A percentile compares a stretch with the other conserved stretches of the same genome.
phyloP scores from a whole-genome alignment of 805 yeast species.

The Candida jianshihensis region DNA sequence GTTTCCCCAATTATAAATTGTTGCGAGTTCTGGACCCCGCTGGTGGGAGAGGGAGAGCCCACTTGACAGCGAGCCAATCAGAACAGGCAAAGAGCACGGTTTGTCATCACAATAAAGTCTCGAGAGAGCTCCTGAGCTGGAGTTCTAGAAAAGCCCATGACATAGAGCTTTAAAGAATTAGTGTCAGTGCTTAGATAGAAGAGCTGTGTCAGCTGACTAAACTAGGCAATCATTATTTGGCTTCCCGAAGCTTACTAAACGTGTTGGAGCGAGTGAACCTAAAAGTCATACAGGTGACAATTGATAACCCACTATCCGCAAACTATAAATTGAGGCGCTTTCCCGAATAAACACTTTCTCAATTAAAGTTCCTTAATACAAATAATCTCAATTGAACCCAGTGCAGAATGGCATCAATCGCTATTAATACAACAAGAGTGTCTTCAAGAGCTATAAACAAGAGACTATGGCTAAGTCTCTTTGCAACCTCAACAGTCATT shows the following conservation, averaged over 20 bases:
- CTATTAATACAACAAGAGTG: neutral
- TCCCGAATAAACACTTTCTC: neutral
- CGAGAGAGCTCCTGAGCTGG: neutral
- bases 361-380: no score
- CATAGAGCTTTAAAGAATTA: no score
- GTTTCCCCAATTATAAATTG: neutral
- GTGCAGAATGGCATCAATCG: neutral
- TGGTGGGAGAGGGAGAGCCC: neutral
- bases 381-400: no score
- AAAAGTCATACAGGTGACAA: no score
- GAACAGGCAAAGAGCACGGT: neutral
- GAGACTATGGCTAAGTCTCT: neutral
- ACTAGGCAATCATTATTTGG: no score
- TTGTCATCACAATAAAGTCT: neutral
- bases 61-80: neutral
- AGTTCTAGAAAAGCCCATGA: no score
- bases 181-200: no score
- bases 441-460: neutral
- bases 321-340: no score
- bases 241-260: no score
- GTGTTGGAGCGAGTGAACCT: no score
- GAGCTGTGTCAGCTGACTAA: no score
- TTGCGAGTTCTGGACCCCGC: neutral
- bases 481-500: neutral
- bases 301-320: no score